A percentile compares a stretch with the other conserved stretches of the same genome.
Conservation (phyloP, 495 filamentous ascomycete genomes). For the Parachaetomium inaequale region DNA sequence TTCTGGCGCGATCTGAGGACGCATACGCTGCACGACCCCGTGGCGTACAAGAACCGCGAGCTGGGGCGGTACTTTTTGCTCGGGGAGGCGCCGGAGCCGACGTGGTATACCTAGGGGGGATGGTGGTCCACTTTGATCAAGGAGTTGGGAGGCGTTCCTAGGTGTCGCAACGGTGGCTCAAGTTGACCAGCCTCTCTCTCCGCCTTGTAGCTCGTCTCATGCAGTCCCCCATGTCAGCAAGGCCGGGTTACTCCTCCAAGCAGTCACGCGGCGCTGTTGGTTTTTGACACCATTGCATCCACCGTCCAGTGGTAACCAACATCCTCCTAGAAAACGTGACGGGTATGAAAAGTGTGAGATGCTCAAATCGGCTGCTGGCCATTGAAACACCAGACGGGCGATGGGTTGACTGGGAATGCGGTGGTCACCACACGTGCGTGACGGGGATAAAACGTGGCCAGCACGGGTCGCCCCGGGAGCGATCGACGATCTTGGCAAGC, state of each 20-base stretch:
- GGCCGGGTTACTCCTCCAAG: too few species aligned
- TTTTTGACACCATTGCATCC: too few species aligned
- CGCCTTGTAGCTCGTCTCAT: neutral
- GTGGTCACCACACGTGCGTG: neutral
- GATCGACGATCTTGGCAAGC: constrained; percentile 5
- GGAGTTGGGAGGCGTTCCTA: neutral
- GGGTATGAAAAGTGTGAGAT: too few species aligned
- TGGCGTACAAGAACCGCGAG: constrained; percentile 59
- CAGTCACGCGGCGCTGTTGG: too few species aligned
- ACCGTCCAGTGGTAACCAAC: too few species aligned
- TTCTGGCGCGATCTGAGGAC: constrained; percentile 61
- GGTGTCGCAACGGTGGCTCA: too few species aligned
- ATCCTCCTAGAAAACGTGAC: too few species aligned
- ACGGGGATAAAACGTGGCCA: constrained; percentile 4
- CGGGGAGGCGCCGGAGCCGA: constrained; percentile 50
- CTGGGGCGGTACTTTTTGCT: constrained; percentile 52
- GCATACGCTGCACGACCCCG: constrained; percentile 60
- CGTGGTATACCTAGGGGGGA: constrained; percentile 53
- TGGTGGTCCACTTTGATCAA: neutral
- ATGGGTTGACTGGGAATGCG: neutral
- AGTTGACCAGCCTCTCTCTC: neutral
- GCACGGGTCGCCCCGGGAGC: neutral
- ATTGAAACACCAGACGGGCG: too few species aligned
- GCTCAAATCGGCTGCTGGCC: too few species aligned
- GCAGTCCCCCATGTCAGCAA: too few species aligned